These are phyloP conservation scores for Cudoniella acicularis DNA, from an alignment of 495 filamentous ascomycete genomes.

Conservation along the genomic window DNA sequence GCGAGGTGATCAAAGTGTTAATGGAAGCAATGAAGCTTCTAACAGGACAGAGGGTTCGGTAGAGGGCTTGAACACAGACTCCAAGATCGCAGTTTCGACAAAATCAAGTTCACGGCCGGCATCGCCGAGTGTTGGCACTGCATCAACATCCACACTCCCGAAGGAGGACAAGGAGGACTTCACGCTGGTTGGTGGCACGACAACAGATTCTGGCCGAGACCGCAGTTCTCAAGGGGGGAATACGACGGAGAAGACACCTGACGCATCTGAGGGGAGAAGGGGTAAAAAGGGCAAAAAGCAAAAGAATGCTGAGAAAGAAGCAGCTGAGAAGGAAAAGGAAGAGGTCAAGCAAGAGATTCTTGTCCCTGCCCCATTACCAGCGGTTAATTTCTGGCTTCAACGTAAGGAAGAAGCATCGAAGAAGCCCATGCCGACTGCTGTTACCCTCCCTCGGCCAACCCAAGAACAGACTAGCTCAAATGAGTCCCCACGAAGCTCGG, in stretches of 20 bases:
- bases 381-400: constrained; percentile 83
- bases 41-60: constrained; percentile 6
- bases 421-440: constrained; percentile 43
- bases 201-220: constrained; percentile 47
- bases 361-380: constrained; percentile 74
- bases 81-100: constrained; percentile 10
- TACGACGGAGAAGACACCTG: constrained; percentile 22
- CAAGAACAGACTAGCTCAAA: not conserved
- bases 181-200: constrained; percentile 52
- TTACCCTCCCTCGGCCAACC: constrained; percentile 2
- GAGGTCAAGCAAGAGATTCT: constrained; percentile 56
- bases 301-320: constrained; percentile 25
- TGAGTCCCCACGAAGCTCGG: constrained; percentile 5
- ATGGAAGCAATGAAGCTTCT: constrained; percentile 19
- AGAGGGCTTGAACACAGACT: constrained; percentile 24
- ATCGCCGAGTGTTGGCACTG: constrained; percentile 63
- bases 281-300: constrained; percentile 43
- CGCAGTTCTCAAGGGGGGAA: constrained; percentile 59
- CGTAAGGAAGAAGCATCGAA: constrained; percentile 69
- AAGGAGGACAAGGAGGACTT: constrained; percentile 63
- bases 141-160: constrained; percentile 58
- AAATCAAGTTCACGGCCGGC: constrained; percentile 51
- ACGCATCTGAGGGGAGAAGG: constrained; percentile 41
- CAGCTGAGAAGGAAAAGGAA: constrained; percentile 33
- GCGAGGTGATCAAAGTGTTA: constrained; percentile 16